Conservation (phyloP, 495 filamentous ascomycete genomes). For the Cercophora sp. region DNA sequence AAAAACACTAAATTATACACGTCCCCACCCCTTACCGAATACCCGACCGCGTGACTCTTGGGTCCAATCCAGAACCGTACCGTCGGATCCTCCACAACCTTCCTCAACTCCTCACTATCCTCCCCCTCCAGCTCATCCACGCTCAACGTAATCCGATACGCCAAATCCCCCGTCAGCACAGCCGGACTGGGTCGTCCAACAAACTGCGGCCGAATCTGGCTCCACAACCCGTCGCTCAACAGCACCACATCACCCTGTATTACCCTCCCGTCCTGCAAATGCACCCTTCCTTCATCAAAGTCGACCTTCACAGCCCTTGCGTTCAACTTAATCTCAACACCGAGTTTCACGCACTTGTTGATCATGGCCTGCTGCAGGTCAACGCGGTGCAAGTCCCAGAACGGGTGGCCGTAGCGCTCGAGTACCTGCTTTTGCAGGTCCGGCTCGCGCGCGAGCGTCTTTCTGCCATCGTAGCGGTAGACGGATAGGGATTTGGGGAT, state of each 20-base stretch:
- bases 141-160: slow-evolving; percentile 56
- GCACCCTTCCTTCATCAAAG: slow-evolving; percentile 35
- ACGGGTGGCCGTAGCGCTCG: slow-evolving; percentile 46
- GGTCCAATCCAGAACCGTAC: slow-evolving; percentile 73
- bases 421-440: slow-evolving; percentile 41
- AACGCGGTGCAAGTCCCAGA: slow-evolving; percentile 53
- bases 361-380: slow-evolving; percentile 49
- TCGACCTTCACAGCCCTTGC: slow-evolving; percentile 37
- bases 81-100: slow-evolving; percentile 47
- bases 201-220: slow-evolving; percentile 41
- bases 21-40: slow-evolving; percentile 47
- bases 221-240: slow-evolving; percentile 56
- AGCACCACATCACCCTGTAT: slow-evolving; percentile 50
- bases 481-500: slow-evolving; percentile 53
- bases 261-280: slow-evolving; percentile 27
- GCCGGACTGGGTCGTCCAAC: slow-evolving; percentile 41
- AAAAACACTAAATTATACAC: slow-evolving; percentile 58
- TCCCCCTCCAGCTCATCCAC: slow-evolving; percentile 45
- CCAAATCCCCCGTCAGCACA: slow-evolving; percentile 55
- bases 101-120: slow-evolving; percentile 39
- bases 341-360: slow-evolving; percentile 33
- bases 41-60: slow-evolving; percentile 52
- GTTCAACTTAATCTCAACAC: slow-evolving; percentile 36
- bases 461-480: slow-evolving; percentile 54
- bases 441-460: slow-evolving; percentile 49